Evolutionary conservation across 495 filamentous ascomycete species (phyloP), one percentile per base, ranked within the genome.

Genomic region (Penicillium simplicissimum): DNA sequence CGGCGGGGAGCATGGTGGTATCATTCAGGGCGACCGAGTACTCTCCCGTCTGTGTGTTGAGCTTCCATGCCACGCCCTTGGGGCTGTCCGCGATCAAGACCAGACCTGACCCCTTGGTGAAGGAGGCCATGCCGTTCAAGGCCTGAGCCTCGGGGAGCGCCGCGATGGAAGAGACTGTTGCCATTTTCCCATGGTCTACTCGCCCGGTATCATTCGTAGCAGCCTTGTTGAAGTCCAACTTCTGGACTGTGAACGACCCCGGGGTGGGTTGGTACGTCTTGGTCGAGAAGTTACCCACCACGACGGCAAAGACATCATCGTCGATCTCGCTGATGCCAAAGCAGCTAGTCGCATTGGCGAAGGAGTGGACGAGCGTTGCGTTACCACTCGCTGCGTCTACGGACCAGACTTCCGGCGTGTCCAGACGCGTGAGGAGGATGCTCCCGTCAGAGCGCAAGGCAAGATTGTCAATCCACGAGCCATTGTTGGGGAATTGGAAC

Each of bases 381-480:
- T 75, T 67, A n/a, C 70, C 68, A 28, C 53, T 68, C 14, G 67
- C 64, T 0, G 77, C 70, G 58, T 81, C 64, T 55, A 82, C 61
- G 10, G 63, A 59, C 75, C 75, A 82, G 17, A 83, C 66, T 52
- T 77, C 70, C 0, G 77, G 72, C 6, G 64, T 66, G 38, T 72
- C 73, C 36, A 77, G 63, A 15, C 69, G 65, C 1, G 77, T 76
- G 25, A 76, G 53, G 10, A 82, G 70, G 3, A 82, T 53, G 45
- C 67, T 61, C 17, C 73, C 73, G 40, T 74, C 68, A 8, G 67
- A 56, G 15, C 76, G 70, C 0, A 75, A 55, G 19, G 66, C 76
- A 14, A 81, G 35, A 53, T 78, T 80, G 55, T 74, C 69, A n/a
- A 80, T 55, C 74, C 76, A 79, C 3, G 76, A 75, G 37, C 75